Evolutionary conservation across 2,329 filamentous ascomycete species (phyloP).

Genomic region (Teratosphaeria zuluensis): DNA sequence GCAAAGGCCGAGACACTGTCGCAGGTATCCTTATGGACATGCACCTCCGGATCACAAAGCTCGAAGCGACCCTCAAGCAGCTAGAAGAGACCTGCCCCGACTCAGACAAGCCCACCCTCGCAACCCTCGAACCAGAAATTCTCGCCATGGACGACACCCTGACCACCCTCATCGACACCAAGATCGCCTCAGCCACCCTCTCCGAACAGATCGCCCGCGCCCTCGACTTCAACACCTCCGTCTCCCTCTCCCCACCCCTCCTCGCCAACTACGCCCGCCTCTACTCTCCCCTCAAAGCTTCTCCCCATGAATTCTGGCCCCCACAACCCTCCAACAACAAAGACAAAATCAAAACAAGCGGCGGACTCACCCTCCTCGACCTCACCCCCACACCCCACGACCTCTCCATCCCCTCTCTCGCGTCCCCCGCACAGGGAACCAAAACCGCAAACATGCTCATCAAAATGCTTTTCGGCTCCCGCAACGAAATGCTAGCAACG

Average conservation of each 20-base stretch:
- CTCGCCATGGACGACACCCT: neutral
- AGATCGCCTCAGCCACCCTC: neutral
- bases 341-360: constrained; percentile 25
- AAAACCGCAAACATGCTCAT: constrained; percentile 37
- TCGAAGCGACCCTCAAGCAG: constrained; percentile 19
- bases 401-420: constrained; percentile 23
- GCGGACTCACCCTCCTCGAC: constrained; percentile 50
- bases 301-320: constrained; percentile 51
- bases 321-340: constrained; percentile 17
- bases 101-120: neutral
- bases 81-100: constrained; percentile 10
- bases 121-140: neutral
- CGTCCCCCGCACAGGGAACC: constrained; percentile 11
- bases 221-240: neutral
- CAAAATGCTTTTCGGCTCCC: constrained; percentile 31
- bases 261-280: constrained; percentile 61
- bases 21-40: constrained; percentile 8
- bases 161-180: neutral
- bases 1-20: neutral
- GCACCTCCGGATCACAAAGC: constrained; percentile 13
- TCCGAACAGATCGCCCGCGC: neutral
- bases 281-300: constrained; percentile 57
- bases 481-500: constrained; percentile 30
- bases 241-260: constrained; percentile 1
- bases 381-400: constrained; percentile 46